These are phyloP conservation scores for Tremella mesenterica DNA, from an alignment of 768 basidiomycete genomes.

Conservation along the genomic window DNA sequence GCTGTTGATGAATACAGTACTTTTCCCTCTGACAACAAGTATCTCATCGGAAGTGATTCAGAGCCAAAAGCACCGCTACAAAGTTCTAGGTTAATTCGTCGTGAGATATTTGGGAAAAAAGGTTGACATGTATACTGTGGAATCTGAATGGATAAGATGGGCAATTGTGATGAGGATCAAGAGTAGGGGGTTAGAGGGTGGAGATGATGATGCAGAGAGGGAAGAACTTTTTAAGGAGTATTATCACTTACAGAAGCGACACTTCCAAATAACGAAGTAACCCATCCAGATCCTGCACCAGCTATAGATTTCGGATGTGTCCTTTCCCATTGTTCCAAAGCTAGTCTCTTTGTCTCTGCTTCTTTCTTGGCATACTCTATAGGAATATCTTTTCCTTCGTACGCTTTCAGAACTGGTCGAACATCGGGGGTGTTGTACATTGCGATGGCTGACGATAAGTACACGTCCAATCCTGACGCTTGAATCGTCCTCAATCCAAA, in stretches of 20 bases:
- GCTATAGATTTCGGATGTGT: slow-evolving; percentile 35
- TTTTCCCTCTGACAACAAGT: not conserved
- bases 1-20: slow-evolving; percentile 10
- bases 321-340: slow-evolving; percentile 71
- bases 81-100: no score
- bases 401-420: slow-evolving; percentile 74
- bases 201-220: no score
- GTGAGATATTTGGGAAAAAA: no score
- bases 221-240: no score
- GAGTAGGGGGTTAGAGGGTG: no score
- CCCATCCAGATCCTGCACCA: slow-evolving; percentile 26
- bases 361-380: slow-evolving; percentile 83
- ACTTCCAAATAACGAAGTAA: slow-evolving; percentile 35
- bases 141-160: no score
- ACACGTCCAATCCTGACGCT: not conserved
- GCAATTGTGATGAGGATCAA: no score
- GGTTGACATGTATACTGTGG: no score
- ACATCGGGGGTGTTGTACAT: slow-evolving; percentile 84
- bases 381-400: slow-evolving; percentile 79
- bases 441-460: slow-evolving; percentile 60
- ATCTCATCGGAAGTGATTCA: no score
- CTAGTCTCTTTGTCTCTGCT: slow-evolving; percentile 65
- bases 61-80: no score
- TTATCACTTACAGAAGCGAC: slow-evolving; percentile 34
- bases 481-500: not conserved